Evolutionary conservation across 495 filamentous ascomycete genomes (phyloP).

Genomic region (Penicillium crystallinum): DNA sequence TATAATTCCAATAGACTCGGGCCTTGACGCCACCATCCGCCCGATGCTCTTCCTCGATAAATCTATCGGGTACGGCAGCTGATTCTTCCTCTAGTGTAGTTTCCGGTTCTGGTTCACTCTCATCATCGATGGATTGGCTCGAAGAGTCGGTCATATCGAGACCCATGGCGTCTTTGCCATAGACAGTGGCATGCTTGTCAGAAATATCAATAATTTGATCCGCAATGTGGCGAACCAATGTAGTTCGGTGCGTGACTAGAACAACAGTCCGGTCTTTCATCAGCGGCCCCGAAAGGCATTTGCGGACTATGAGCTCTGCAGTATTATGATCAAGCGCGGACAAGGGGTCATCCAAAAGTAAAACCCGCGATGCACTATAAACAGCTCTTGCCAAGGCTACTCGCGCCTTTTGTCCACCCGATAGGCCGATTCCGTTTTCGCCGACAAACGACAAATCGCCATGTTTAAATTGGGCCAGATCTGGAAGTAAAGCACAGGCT

Average conservation of each 20-base stretch:
- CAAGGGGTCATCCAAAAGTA: constrained; percentile 67
- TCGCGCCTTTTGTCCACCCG: constrained; percentile 66
- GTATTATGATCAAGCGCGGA: constrained; percentile 71
- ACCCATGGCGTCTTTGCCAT: constrained; percentile 34
- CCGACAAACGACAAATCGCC: constrained; percentile 68
- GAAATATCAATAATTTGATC: constrained; percentile 63
- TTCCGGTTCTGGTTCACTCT: constrained; percentile 35
- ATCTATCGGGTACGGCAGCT: constrained; percentile 61
- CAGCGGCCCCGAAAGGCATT: constrained; percentile 61
- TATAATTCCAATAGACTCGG: constrained; percentile 75
- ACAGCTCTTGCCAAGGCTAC: constrained; percentile 65
- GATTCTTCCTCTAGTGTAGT: constrained; percentile 36
- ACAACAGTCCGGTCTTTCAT: constrained; percentile 57
- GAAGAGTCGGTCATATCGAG: constrained; percentile 14
- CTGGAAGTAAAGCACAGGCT: constrained; percentile 59
- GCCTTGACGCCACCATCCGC: constrained; percentile 70
- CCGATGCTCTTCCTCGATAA: constrained; percentile 75
- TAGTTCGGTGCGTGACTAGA: constrained; percentile 74
- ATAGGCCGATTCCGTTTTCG: constrained; percentile 63
- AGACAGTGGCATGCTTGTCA: constrained; percentile 47
- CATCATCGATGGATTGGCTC: constrained; percentile 18
- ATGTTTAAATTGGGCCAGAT: constrained; percentile 58
- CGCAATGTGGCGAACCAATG: constrained; percentile 60
- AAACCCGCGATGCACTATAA: constrained; percentile 59
- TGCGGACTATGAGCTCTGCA: constrained; percentile 63